Evolutionary conservation across 2,329 filamentous ascomycete species (phyloP).

Genomic region (Xylariaceae sp.): DNA sequence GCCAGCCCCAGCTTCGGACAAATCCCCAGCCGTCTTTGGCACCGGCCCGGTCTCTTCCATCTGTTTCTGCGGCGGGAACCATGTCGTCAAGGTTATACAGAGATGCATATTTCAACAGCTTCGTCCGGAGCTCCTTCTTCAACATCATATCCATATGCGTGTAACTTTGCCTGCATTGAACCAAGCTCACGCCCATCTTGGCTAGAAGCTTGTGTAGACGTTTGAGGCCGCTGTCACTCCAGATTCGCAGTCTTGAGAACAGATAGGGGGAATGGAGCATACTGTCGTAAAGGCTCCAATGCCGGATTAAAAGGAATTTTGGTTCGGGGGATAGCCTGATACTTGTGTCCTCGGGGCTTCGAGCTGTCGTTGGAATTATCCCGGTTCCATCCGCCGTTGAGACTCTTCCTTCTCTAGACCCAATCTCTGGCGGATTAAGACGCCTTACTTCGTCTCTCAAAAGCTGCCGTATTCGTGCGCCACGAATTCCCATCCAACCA

Average conservation of each 20-base stretch:
- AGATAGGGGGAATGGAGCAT: constrained; percentile 98
- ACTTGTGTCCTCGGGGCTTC: constrained; percentile 86
- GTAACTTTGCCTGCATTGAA: constrained; percentile 93
- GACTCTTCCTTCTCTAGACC: constrained; percentile 59
- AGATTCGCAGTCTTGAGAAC: constrained; percentile 88
- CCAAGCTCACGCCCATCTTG: constrained; percentile 95
- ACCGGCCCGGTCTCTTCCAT: constrained; percentile 68
- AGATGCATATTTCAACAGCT: constrained; percentile 87
- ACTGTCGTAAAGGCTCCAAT: constrained; percentile 97
- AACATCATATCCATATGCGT: constrained; percentile 98
- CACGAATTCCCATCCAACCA: constrained; percentile 81
- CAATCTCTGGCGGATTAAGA: constrained; percentile 76
- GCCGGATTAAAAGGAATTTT: constrained; percentile 85
- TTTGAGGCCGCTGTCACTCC: constrained; percentile 87
- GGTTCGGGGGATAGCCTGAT: constrained; percentile 94
- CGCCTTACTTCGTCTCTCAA: constrained; percentile 92
- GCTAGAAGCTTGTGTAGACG: constrained; percentile 91
- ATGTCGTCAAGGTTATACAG: constrained; percentile 93
- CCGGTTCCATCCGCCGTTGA: constrained; percentile 67
- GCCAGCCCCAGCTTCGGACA: constrained; percentile 96
- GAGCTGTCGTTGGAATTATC: constrained; percentile 86
- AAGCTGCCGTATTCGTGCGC: constrained; percentile 81
- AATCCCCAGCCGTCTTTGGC: constrained; percentile 95
- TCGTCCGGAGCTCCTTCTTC: constrained; percentile 82
- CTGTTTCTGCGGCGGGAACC: constrained; percentile 76